phyloP scores from a whole-genome alignment of 768 basidiomycete species.

The Scleroderma citrinum region DNA sequence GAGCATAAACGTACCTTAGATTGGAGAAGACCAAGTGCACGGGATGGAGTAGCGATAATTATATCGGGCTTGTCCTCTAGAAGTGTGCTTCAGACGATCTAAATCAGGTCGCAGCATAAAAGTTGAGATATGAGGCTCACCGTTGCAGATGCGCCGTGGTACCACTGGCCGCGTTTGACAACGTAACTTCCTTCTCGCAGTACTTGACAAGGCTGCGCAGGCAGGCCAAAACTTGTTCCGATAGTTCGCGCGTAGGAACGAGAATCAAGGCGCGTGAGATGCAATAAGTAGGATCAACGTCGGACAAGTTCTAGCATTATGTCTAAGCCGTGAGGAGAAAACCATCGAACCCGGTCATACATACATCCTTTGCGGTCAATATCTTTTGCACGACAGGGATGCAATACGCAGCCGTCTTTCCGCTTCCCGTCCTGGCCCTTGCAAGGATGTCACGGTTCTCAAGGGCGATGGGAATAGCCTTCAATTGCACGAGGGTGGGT shows the following conservation, averaged over 20 bases:
- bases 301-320: conserved; percentile 27
- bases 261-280: conserved; percentile 72
- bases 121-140: conserved; percentile 31
- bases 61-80: conserved; percentile 74
- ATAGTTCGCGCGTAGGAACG: conserved; percentile 88
- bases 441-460: conserved; percentile 89
- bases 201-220: conserved; percentile 62
- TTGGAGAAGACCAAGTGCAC: conserved; percentile 60
- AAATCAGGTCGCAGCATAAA: conserved; percentile 1
- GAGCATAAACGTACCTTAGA: conserved; percentile 45
- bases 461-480: conserved; percentile 88
- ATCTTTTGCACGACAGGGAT: conserved; percentile 89
- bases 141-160: conserved; percentile 65
- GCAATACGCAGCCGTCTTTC: conserved; percentile 96
- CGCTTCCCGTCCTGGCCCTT: conserved; percentile 90
- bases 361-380: conserved; percentile 69
- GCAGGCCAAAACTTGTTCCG: conserved; percentile 81
- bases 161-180: conserved; percentile 75
- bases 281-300: conserved; percentile 38
- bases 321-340: neutral
- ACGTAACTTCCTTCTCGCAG: conserved; percentile 67
- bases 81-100: conserved; percentile 34
- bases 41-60: conserved; percentile 73
- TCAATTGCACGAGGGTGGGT: conserved; percentile 88
- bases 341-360: conserved; percentile 21